Conservation (phyloP, 352 stramenopile genomes). For the Globisporangium cederbergense region DNA sequence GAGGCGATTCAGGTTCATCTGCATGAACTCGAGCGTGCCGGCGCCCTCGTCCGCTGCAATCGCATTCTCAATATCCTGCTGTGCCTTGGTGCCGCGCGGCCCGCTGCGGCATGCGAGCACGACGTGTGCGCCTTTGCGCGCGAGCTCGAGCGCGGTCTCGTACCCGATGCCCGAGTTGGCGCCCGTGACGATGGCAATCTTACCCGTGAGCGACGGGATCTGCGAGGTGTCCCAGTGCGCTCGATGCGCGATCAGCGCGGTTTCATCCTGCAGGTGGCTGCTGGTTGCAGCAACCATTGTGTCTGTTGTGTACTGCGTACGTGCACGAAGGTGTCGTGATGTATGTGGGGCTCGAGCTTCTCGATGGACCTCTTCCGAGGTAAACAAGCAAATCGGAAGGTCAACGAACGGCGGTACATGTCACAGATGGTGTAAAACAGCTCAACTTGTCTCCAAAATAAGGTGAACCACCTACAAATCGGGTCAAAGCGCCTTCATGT, state of each 20-base stretch:
- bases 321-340: background rate
- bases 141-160: slow-evolving; percentile 72
- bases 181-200: slow-evolving; percentile 80
- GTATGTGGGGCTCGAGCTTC: background rate
- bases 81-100: slow-evolving; percentile 22
- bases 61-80: slow-evolving; percentile 27
- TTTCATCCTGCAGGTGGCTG: background rate
- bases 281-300: background rate
- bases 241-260: background rate
- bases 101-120: slow-evolving; percentile 78
- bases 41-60: slow-evolving; percentile 7
- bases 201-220: slow-evolving; percentile 39
- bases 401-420: background rate
- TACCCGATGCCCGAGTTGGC: slow-evolving; percentile 83
- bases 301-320: background rate
- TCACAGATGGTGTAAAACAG: slow-evolving; percentile 3
- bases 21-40: slow-evolving; percentile 32
- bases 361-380: slow-evolving; percentile 1
- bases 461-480: slow-evolving; percentile 8
- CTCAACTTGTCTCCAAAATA: background rate
- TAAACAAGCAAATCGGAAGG: background rate
- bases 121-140: slow-evolving; percentile 67
- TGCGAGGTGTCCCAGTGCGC: slow-evolving; percentile 20
- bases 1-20: slow-evolving; percentile 42
- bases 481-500: no score